phyloP scores from a whole-genome alignment of 345 rosid species.

The Eucalyptus viminalis region DNA sequence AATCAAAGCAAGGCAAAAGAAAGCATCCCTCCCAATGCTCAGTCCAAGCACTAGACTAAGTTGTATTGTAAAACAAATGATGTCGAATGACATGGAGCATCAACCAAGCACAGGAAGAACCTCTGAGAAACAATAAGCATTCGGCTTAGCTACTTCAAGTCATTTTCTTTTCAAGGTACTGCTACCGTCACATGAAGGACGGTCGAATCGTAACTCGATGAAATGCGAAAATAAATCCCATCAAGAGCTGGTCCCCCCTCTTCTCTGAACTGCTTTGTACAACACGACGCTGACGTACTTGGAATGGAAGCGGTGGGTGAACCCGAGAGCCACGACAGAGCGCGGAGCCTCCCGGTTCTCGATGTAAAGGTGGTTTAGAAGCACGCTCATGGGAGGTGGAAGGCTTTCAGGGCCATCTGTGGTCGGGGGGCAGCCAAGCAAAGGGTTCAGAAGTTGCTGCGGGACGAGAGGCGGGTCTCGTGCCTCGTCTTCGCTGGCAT shows the following conservation, averaged over 20 bases:
- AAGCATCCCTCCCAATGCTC: not conserved
- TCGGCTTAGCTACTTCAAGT: not conserved
- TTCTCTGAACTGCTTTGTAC: conserved; percentile 79
- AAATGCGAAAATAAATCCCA: not conserved
- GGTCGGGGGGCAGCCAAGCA: conserved; percentile 42
- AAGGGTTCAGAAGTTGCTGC: conserved; percentile 56
- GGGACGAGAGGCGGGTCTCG: conserved; percentile 89
- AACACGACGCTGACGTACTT: conserved; percentile 90
- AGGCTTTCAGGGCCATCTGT: conserved; percentile 30
- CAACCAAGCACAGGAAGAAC: not conserved
- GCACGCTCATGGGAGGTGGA: conserved; percentile 50
- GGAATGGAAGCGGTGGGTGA: conserved; percentile 81
- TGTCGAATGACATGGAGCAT: not conserved
- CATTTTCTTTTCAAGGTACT: not conserved
- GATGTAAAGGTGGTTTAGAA: conserved; percentile 85
- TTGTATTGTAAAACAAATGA: not conserved
- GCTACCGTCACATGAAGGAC: not conserved
- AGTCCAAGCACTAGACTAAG: not conserved
- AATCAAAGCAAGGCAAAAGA: not conserved
- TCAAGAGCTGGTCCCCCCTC: conserved; percentile 45
- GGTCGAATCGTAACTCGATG: not conserved
- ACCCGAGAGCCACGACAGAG: conserved; percentile 87
- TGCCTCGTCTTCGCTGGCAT: conserved; percentile 63
- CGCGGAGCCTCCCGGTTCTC: conserved; percentile 80
- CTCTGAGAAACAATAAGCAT: not conserved